Evolutionary conservation across 2,329 filamentous ascomycete genomes (phyloP).

Genomic region (Nothopassalora personata): DNA sequence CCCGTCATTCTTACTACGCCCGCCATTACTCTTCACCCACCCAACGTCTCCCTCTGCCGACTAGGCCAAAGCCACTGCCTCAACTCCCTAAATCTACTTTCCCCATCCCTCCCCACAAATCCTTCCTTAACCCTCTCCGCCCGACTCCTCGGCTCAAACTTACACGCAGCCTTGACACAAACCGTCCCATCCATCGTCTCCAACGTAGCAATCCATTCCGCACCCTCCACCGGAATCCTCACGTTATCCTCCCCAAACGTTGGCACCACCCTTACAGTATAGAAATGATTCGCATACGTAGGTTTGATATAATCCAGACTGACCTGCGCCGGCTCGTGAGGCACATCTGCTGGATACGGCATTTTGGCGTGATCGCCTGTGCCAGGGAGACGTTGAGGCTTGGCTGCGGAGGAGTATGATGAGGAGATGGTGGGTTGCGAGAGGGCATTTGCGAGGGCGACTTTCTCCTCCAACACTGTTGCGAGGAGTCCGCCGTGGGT

Average conservation of each 20-base stretch:
- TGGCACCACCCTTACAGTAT: constrained; percentile 53
- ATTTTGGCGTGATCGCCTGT: constrained; percentile 31
- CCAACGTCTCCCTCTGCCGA: constrained; percentile 19
- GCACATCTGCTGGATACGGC: constrained; percentile 9
- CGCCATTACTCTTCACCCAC: not conserved
- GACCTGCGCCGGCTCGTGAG: constrained; percentile 35
- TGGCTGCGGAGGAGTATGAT: constrained; percentile 20
- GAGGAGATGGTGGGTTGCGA: constrained; percentile 27
- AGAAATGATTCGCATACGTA: constrained; percentile 57
- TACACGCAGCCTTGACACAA: constrained; percentile 48
- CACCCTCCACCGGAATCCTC: constrained; percentile 20
- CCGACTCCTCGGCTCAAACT: constrained; percentile 22
- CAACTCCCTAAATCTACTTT: constrained; percentile 26
- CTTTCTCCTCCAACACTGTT: constrained; percentile 63
- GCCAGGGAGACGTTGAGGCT: constrained; percentile 29
- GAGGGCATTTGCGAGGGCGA: constrained; percentile 60
- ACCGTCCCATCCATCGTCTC: constrained; percentile 53
- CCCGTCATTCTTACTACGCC: too few species aligned
- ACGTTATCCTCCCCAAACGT: constrained; percentile 20
- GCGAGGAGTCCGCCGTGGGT: constrained; percentile 67
- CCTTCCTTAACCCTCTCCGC: constrained; percentile 19
- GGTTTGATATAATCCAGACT: constrained; percentile 58
- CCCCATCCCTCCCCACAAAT: constrained; percentile 15
- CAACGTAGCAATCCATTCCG: constrained; percentile 50
- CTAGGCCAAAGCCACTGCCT: constrained; percentile 33